Evolutionary conservation across 208 protist species (phyloP).

Genomic region (Leishmania lainsoni): DNA sequence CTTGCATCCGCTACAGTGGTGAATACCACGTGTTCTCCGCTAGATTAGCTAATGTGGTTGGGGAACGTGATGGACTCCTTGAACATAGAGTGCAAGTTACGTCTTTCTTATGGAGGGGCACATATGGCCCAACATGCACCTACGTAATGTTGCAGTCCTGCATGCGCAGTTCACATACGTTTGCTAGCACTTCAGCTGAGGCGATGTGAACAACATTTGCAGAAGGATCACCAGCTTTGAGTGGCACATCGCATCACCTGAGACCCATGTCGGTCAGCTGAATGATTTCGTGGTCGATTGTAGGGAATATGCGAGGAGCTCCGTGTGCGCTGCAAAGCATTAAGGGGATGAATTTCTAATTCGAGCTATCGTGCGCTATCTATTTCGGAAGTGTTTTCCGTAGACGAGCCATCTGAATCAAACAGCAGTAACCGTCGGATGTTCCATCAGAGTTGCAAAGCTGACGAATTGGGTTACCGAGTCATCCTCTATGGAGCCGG

Average conservation of each 20-base stretch:
- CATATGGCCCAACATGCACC: not conserved
- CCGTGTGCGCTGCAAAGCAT: not conserved
- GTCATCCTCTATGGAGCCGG: not conserved
- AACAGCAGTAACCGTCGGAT: not conserved
- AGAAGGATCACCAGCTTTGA: not conserved
- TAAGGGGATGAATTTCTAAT: not conserved
- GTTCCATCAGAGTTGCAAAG: not conserved
- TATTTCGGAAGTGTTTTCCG: not conserved
- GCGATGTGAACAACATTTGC: not conserved
- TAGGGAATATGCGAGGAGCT: not conserved
- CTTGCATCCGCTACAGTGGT: too few species aligned
- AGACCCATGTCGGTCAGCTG: not conserved
- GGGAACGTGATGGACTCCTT: not conserved
- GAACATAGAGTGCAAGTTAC: not conserved
- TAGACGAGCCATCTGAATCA: not conserved
- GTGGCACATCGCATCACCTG: not conserved
- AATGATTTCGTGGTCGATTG: not conserved
- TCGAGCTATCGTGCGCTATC: not conserved
- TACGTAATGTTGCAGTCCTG: not conserved
- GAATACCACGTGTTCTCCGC: too few species aligned
- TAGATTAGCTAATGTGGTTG: not conserved
- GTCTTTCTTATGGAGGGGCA: not conserved
- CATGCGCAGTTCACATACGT: not conserved
- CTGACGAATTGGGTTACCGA: not conserved
- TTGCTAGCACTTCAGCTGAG: not conserved